Evolutionary conservation across 371 early-diverging fungal genomes (phyloP), one percentile per base, ranked within the genome.

Genomic region (Coemansia sp.): DNA sequence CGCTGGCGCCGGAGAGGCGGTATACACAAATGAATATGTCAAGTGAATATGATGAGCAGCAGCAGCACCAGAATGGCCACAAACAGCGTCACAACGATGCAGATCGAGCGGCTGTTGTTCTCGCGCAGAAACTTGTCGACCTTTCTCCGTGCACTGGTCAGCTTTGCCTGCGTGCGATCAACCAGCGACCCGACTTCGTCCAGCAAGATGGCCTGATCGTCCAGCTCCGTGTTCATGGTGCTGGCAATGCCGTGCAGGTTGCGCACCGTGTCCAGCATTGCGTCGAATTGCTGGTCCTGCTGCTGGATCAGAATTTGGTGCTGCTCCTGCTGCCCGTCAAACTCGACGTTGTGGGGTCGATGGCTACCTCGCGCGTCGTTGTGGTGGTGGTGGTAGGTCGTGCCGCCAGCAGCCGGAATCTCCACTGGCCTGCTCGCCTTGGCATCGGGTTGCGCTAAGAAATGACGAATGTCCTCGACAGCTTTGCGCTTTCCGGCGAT

Each of bases 161-260:
- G 81, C 40, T 79, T 76, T 5, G 72, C 58, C 54, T 86, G 85
- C 36, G 86, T 63, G 42, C 84, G 82, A 16, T 81, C 83, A 39
- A 87, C 65, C 60, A 87, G 63, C 16, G 78, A 79, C 59, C 52
- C 59, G 16, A 85, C 65, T 38, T 80, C 78, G 53, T 79, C 72
- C 38, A 77, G 62, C 43, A 71, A 43, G 9, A 65, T 74, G 7
- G 85, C 78, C 62, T 87, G 88, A 63, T 82, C 84, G 36, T 86
- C 88, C 31, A 87, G 76, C 77, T 87, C 88, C 10, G 70, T 74
- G 57, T 84, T 84, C 85, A 87, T 87, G 1, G 84, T 84, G 26
- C 68, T 45, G 2, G 86, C 88, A 55, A 87, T 82, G 47, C 86
- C 88, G 41, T 82, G 81, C 63, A 87, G 59, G 57, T 83, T 85